Evolutionary conservation across 2,329 filamentous ascomycete species (phyloP).

Genomic region (Seiridium cupressi): DNA sequence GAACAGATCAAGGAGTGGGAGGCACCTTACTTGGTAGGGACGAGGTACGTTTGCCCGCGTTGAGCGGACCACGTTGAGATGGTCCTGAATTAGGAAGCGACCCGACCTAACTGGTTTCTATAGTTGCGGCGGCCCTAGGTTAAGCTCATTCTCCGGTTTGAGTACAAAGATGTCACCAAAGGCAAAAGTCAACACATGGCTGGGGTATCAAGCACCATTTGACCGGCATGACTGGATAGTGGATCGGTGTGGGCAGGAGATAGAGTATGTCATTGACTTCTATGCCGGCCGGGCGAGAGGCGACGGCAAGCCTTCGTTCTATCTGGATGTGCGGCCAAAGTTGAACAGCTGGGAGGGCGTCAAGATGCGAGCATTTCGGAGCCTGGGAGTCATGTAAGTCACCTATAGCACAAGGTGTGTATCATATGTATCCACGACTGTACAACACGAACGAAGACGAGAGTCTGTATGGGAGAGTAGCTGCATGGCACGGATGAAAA

Average conservation of each 20-base stretch:
- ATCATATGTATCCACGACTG: conserved; percentile 1
- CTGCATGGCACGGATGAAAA: too few relatives aligned
- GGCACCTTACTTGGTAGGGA: conserved; percentile 59
- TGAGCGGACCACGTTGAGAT: neutral
- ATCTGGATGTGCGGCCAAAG: conserved; percentile 67
- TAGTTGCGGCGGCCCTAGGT: conserved; percentile 72
- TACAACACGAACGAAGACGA: neutral
- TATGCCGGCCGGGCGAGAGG: conserved; percentile 67
- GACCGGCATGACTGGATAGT: conserved; percentile 98
- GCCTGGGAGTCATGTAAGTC: conserved; percentile 44
- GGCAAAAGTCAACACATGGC: conserved; percentile 75
- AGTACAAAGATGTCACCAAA: conserved; percentile 71
- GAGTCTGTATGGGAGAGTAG: too few relatives aligned
- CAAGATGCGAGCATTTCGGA: conserved; percentile 60
- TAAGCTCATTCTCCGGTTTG: conserved; percentile 81
- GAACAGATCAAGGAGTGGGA: conserved; percentile 90
- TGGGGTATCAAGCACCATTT: conserved; percentile 91
- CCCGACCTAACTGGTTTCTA: neutral
- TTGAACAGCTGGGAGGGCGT: conserved; percentile 66
- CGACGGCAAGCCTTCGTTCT: conserved; percentile 54
- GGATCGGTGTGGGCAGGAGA: conserved; percentile 77
- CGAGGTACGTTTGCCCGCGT: conserved; percentile 45
- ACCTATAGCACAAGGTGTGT: neutral
- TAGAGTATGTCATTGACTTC: conserved; percentile 98
- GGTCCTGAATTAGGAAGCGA: neutral